Conservation (phyloP, 179 eudicot species). For the Corrigiola litoralis region DNA sequence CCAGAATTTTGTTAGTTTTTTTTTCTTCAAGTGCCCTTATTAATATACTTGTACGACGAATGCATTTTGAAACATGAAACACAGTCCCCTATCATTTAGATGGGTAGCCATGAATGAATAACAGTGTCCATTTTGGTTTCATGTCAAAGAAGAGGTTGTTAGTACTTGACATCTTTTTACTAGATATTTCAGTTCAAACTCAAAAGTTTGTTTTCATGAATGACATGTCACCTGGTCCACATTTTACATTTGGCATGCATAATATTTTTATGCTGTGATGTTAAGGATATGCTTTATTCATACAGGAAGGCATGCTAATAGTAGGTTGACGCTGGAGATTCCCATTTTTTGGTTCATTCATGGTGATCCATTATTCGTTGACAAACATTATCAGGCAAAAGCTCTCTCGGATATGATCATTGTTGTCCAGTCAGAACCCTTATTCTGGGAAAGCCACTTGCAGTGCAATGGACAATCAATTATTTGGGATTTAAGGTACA, state of each 20-base stretch:
- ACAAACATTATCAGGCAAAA: constrained; percentile 95
- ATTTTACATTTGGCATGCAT: neutral
- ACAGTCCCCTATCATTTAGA: neutral
- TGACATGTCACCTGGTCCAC: constrained; percentile 3
- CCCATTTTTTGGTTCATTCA: constrained; percentile 95
- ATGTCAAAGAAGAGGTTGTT: neutral
- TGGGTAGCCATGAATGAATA: neutral
- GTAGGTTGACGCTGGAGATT: constrained; percentile 82
- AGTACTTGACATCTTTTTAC: neutral
- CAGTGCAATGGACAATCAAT: constrained; percentile 90
- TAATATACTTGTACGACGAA: no score
- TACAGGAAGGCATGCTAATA: constrained; percentile 83
- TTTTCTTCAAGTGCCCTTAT: no score
- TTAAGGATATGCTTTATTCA: constrained; percentile 12
- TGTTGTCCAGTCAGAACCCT: constrained; percentile 81
- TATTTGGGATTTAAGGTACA: constrained; percentile 81
- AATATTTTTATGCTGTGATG: constrained; percentile 1
- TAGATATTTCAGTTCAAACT: constrained; percentile 5
- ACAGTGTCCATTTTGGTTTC: neutral
- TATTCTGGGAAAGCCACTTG: constrained; percentile 95
- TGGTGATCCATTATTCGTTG: constrained; percentile 71
- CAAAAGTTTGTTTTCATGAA: neutral
- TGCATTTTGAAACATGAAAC: neutral
- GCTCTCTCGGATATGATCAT: constrained; percentile 94
- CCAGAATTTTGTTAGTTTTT: no score